phyloP scores from a whole-genome alignment of 1,284 basidiomycete species.

The Phenoliferia sp. region DNA sequence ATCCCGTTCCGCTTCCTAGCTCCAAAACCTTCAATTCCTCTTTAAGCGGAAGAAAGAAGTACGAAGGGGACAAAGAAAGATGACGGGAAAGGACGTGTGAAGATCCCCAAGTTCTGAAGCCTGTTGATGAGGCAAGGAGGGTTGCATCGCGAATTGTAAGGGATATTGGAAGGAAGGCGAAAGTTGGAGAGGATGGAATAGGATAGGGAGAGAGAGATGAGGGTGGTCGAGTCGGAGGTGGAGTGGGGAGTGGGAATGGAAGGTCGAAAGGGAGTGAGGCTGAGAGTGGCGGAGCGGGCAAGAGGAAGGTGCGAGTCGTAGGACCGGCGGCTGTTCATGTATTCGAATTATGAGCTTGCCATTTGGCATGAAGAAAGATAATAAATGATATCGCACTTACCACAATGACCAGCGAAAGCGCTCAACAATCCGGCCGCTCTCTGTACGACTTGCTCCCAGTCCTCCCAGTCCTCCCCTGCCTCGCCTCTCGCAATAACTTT shows the following conservation, averaged over 20 bases:
- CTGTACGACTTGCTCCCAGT: slow-evolving; percentile 20
- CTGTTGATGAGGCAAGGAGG: slow-evolving; percentile 18
- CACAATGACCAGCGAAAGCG: slow-evolving; percentile 4
- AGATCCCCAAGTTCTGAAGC: slow-evolving; percentile 24
- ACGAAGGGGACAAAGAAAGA: not conserved
- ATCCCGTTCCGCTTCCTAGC: slow-evolving; percentile 26
- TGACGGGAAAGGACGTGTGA: slow-evolving; percentile 15
- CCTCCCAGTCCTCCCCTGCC: not conserved
- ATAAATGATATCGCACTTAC: not conserved
- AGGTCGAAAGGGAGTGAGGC: not conserved
- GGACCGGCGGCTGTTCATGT: slow-evolving; percentile 18
- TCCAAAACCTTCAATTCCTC: slow-evolving; percentile 19
- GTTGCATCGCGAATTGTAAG: slow-evolving; percentile 22
- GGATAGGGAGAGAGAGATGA: not conserved
- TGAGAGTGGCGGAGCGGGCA: slow-evolving; percentile 1
- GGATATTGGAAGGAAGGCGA: not conserved
- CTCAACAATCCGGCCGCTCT: slow-evolving; percentile 7
- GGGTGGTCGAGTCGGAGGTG: not conserved
- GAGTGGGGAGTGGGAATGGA: not conserved
- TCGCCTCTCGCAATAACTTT: not conserved
- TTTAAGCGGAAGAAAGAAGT: slow-evolving; percentile 1
- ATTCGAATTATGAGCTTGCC: not conserved
- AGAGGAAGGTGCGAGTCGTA: slow-evolving; percentile 5
- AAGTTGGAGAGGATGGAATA: not conserved
- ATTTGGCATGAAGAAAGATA: not conserved